Evolutionary conservation across 2,329 filamentous ascomycete genomes (phyloP).

Genomic region (Colletotrichum kahawae): DNA sequence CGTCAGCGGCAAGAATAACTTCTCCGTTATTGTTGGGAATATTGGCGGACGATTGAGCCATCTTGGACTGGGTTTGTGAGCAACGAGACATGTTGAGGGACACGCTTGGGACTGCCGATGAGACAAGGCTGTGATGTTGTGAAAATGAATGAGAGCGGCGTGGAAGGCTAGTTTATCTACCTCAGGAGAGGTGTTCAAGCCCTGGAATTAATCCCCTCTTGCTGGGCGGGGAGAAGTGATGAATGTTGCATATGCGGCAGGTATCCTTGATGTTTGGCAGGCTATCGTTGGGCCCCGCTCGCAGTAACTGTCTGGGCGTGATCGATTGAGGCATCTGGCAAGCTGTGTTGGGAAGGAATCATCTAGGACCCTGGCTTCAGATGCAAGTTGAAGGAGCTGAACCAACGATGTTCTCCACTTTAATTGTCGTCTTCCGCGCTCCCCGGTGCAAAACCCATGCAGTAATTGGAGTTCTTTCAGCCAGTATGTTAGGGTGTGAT

Average conservation of each 20-base stretch:
- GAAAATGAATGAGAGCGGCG: background rate
- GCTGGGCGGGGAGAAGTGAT: background rate
- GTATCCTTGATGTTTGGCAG: background rate
- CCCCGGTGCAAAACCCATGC: background rate
- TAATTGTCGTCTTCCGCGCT: background rate
- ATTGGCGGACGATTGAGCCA: background rate
- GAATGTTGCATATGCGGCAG: background rate
- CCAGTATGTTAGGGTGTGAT: background rate
- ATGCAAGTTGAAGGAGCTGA: background rate
- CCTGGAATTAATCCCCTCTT: background rate
- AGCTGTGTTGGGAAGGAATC: background rate
- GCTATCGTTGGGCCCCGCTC: background rate
- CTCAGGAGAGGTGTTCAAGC: rapidly evolving
- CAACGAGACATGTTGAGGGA: background rate
- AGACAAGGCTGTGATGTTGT: rapidly evolving
- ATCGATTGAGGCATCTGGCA: rapidly evolving
- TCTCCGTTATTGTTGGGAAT: background rate
- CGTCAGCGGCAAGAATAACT: background rate
- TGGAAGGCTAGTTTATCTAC: rapidly evolving
- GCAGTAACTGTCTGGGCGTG: rapidly evolving
- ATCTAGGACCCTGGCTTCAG: rapidly evolving
- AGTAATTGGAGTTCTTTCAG: background rate
- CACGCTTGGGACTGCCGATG: rapidly evolving
- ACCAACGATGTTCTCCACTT: background rate
- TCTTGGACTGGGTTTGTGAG: background rate